phyloP scores from a whole-genome alignment of 345 rosid species.

The Aurinia saxatilis region DNA sequence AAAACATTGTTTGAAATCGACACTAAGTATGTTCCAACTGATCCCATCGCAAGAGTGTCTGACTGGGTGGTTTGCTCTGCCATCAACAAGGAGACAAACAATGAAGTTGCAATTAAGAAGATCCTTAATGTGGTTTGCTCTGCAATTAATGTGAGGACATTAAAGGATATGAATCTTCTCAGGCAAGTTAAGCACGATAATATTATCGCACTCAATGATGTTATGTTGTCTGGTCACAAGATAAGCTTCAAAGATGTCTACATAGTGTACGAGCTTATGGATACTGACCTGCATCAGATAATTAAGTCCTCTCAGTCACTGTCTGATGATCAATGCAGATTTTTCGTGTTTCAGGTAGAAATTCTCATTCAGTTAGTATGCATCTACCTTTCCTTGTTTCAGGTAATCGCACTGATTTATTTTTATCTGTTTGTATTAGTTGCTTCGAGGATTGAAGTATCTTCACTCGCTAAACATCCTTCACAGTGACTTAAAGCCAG shows the following conservation, averaged over 20 bases:
- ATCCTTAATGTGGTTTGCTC: slow-evolving; percentile 41
- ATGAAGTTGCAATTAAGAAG: slow-evolving; percentile 36
- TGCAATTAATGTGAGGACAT: slow-evolving; percentile 67
- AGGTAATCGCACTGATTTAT: background rate
- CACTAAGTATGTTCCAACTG: slow-evolving; percentile 42
- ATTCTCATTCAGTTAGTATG: too few relatives aligned
- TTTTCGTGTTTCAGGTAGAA: slow-evolving; percentile 67
- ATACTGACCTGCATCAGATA: slow-evolving; percentile 43
- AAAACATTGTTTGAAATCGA: slow-evolving; percentile 8
- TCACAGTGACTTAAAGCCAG: too few relatives aligned
- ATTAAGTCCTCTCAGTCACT: slow-evolving; percentile 55
- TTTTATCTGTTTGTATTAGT: background rate
- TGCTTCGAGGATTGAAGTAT: too few relatives aligned
- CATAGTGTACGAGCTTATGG: slow-evolving; percentile 65
- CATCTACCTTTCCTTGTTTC: too few relatives aligned
- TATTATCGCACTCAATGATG: slow-evolving; percentile 65
- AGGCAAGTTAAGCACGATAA: slow-evolving; percentile 61
- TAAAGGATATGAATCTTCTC: slow-evolving; percentile 71
- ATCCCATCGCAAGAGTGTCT: slow-evolving; percentile 75
- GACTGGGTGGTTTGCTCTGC: slow-evolving; percentile 78
- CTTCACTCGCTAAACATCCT: too few relatives aligned
- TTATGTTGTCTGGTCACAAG: slow-evolving; percentile 59
- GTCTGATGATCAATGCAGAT: slow-evolving; percentile 47
- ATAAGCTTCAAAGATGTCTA: slow-evolving; percentile 70
- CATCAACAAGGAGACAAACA: slow-evolving; percentile 50